Percentiles rank a stretch among this genome's conserved stretches.
phyloP scores from a whole-genome alignment of 306 rosid genomes.

The Trifolium fragiferum region DNA sequence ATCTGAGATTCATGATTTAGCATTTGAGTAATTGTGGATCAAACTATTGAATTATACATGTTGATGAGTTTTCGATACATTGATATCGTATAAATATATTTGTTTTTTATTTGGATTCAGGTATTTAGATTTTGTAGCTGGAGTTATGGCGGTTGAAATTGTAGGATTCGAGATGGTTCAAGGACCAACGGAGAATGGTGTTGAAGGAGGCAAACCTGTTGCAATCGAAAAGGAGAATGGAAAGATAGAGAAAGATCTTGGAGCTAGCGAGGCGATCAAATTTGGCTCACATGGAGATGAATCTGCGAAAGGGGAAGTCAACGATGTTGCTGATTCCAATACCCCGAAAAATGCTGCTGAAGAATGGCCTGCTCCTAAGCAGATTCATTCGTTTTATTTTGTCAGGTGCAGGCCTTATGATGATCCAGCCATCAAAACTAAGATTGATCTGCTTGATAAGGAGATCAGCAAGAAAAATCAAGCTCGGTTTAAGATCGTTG shows the following conservation, averaged over 20 bases:
- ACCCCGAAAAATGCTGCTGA: conserved; percentile 74
- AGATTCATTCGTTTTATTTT: conserved; percentile 74
- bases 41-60: conserved; percentile 26
- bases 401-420: conserved; percentile 68
- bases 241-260: conserved; percentile 54
- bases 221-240: conserved; percentile 66
- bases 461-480: conserved; percentile 77
- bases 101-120: conserved; percentile 36
- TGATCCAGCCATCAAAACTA: conserved; percentile 77
- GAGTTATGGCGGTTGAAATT: conserved; percentile 77
- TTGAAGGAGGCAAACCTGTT: conserved; percentile 57
- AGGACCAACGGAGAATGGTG: conserved; percentile 61
- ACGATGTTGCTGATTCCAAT: conserved; percentile 51
- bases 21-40: conserved; percentile 31
- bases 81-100: conserved; percentile 6
- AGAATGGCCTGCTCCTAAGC: conserved; percentile 98
- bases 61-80: conserved; percentile 20
- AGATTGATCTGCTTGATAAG: conserved; percentile 64
- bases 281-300: conserved; percentile 93
- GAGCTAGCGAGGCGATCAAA: conserved; percentile 61
- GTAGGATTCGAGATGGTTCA: conserved; percentile 85
- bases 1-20: conserved; percentile 13
- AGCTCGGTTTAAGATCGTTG: conserved; percentile 71
- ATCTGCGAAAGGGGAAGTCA: conserved; percentile 60
- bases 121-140: conserved; percentile 49